phyloP scores from a whole-genome alignment of 768 basidiomycete species.

The Podaxis carcinomalis region DNA sequence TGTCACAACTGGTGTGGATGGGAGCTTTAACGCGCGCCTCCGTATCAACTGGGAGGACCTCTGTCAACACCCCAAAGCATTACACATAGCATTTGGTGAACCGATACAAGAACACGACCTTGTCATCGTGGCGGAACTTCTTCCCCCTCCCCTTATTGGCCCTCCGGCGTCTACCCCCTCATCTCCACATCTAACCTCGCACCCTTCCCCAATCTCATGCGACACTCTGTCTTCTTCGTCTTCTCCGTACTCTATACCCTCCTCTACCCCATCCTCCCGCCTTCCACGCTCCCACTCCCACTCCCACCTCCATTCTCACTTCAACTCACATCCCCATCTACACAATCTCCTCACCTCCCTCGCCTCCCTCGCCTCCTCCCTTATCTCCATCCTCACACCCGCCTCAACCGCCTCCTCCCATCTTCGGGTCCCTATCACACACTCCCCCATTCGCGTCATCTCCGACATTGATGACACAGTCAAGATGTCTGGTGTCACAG shows the following conservation, averaged over 20 bases:
- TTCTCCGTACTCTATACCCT: not conserved
- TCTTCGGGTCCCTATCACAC: slow-evolving; percentile 47
- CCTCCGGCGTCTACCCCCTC: not conserved
- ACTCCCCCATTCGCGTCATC: slow-evolving; percentile 70
- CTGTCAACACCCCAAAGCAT: slow-evolving; percentile 52
- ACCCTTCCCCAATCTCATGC: no score
- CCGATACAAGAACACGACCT: slow-evolving; percentile 49
- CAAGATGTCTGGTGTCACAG: slow-evolving; percentile 72
- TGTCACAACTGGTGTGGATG: slow-evolving; percentile 60
- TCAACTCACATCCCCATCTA: slow-evolving; percentile 7
- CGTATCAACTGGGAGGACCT: slow-evolving; percentile 66
- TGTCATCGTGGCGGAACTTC: slow-evolving; percentile 48
- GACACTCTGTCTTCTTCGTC: slow-evolving; percentile 1
- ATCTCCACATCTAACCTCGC: not conserved
- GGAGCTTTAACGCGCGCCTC: slow-evolving; percentile 67
- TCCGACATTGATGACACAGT: slow-evolving; percentile 96
- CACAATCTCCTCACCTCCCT: slow-evolving; percentile 3
- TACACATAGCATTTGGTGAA: slow-evolving; percentile 57
- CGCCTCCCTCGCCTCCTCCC: slow-evolving; percentile 10
- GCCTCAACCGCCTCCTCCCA: slow-evolving; percentile 14
- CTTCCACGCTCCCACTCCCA: not conserved
- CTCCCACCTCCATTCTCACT: not conserved
- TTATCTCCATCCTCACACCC: not conserved
- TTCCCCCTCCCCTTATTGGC: slow-evolving; percentile 25
- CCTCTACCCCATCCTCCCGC: not conserved